Conservation (phyloP, 2,329 filamentous ascomycete species). For the Microdochium paspali region DNA sequence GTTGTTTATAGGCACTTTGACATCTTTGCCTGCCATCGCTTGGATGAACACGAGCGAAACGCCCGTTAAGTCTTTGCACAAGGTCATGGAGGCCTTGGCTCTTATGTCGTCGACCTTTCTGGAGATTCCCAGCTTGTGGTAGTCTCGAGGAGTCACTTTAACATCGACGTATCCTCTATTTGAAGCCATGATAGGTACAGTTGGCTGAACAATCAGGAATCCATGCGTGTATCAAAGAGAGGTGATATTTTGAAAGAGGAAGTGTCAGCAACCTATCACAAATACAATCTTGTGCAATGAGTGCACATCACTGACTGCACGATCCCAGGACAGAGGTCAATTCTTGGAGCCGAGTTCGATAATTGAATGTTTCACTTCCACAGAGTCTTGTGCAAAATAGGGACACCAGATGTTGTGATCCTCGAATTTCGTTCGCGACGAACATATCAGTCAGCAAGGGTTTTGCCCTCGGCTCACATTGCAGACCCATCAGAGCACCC, state of each 20-base stretch:
- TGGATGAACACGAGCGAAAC: neutral
- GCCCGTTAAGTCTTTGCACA: neutral
- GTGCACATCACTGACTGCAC: no score
- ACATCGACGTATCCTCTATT: neutral
- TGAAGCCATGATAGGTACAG: neutral
- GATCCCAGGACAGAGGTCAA: no score
- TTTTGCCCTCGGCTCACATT: neutral
- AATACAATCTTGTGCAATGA: no score
- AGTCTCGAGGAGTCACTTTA: neutral
- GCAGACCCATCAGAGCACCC: neutral
- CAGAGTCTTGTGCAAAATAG: neutral
- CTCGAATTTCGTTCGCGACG: no score
- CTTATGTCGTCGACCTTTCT: neutral
- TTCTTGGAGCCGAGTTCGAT: no score
- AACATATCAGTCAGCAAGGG: neutral
- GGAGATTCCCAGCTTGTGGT: neutral
- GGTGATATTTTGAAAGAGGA: neutral
- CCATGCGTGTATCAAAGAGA: no score
- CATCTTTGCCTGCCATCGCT: neutral
- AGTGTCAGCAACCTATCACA: no score
- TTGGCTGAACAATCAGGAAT: neutral
- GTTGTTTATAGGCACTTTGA: neutral
- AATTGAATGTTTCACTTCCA: neutral
- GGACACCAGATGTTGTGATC: conserved; percentile 20
- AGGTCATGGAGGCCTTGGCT: neutral